Conservation (phyloP, 192 early-diverging fungal genomes). For the Linnemannia zychae region DNA sequence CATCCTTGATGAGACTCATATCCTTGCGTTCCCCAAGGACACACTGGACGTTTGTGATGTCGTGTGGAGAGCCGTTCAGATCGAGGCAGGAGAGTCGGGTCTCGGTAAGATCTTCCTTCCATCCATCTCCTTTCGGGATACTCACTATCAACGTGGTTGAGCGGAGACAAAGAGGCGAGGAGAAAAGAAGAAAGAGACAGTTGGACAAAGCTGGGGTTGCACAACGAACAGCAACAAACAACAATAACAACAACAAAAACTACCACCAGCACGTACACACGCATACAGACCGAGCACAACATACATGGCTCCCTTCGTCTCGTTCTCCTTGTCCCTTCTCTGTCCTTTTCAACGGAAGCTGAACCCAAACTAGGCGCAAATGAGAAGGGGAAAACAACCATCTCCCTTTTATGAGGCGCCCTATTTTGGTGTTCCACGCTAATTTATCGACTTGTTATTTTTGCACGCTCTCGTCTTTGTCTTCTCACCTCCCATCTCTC, state of each 20-base stretch:
- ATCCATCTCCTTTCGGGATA: background rate
- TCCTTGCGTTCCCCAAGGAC: constrained; percentile 46
- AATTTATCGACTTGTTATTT: background rate
- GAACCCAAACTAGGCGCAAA: background rate
- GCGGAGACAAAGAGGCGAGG: background rate
- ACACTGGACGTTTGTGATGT: constrained; percentile 47
- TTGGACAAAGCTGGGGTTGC: background rate
- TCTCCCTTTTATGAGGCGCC: background rate
- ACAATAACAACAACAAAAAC: background rate
- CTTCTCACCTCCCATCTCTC: background rate
- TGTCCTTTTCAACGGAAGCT: background rate
- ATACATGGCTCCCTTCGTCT: background rate
- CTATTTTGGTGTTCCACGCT: background rate
- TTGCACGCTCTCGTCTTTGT: background rate
- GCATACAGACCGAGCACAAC: background rate
- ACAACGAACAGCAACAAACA: background rate
- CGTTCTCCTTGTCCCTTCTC: no score
- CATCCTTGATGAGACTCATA: constrained; percentile 48
- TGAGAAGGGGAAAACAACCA: background rate
- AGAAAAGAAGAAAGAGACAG: background rate
- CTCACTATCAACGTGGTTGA: constrained; percentile 17
- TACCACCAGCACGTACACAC: background rate
- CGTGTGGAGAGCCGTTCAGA: constrained; percentile 49
- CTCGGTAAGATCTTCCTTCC: constrained; percentile 40
- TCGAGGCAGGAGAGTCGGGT: constrained; percentile 55